Evolutionary conservation across 306 rosid genomes (phyloP).

Genomic region (Lathyrus aphaca): DNA sequence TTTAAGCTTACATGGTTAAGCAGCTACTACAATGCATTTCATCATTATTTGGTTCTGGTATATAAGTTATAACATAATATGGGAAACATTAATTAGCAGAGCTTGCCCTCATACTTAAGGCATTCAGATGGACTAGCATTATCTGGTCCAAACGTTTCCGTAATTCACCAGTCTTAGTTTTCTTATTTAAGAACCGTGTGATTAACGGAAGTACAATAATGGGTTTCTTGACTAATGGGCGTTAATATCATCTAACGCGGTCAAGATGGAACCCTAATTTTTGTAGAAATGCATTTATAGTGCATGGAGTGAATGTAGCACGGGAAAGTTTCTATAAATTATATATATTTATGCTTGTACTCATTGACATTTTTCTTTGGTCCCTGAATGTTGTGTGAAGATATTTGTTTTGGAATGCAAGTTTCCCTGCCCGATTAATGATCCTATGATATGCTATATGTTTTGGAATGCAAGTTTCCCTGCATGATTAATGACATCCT

Average conservation of each 20-base stretch:
- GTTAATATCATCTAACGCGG: slow-evolving; percentile 20
- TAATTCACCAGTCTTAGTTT: slow-evolving; percentile 6
- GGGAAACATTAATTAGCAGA: slow-evolving; percentile 12
- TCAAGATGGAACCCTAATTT: not conserved
- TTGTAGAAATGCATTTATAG: slow-evolving; percentile 9
- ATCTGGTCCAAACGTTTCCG: slow-evolving; percentile 23
- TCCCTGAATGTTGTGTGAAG: slow-evolving; percentile 24
- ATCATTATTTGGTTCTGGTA: slow-evolving; percentile 27
- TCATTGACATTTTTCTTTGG: slow-evolving; percentile 11
- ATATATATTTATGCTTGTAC: slow-evolving; percentile 12
- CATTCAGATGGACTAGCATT: slow-evolving; percentile 7
- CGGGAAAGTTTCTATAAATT: slow-evolving; percentile 24
- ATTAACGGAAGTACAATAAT: slow-evolving; percentile 10
- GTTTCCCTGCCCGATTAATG: not conserved
- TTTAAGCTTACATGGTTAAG: slow-evolving; percentile 4
- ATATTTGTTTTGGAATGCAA: slow-evolving; percentile 27
- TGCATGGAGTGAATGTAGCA: not conserved
- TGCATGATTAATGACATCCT: slow-evolving; percentile 43
- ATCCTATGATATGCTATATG: slow-evolving; percentile 32
- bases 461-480: slow-evolving; percentile 19
- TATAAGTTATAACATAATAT: slow-evolving; percentile 6
- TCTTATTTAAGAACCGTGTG: slow-evolving; percentile 26
- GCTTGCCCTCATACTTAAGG: slow-evolving; percentile 8
- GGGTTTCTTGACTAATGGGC: slow-evolving; percentile 16
- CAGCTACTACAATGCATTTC: slow-evolving; percentile 16